Evolutionary conservation across 345 rosid species (phyloP).

Genomic region (Zanthoxylum bungeanum): DNA sequence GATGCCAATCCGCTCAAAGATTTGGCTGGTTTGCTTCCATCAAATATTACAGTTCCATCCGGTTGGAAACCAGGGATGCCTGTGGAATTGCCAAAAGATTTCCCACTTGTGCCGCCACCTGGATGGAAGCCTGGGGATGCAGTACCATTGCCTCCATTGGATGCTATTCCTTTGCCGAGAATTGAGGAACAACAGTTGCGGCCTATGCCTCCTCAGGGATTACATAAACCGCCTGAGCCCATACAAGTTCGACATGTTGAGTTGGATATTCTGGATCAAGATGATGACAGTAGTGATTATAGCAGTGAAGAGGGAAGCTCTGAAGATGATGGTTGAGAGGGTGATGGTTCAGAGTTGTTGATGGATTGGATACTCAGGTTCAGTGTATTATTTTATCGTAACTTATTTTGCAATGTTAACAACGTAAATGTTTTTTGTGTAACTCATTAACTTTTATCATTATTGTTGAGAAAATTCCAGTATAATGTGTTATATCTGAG

Average conservation of each 20-base stretch:
- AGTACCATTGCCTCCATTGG: slow-evolving; percentile 66
- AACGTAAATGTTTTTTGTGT: not conserved
- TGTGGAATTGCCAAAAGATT: slow-evolving; percentile 64
- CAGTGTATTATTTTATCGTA: not conserved
- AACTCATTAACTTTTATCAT: not conserved
- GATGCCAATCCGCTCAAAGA: slow-evolving; percentile 36
- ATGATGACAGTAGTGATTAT: slow-evolving; percentile 41
- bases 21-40: slow-evolving; percentile 59
- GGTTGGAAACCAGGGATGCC: slow-evolving; percentile 99
- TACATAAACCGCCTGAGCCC: slow-evolving; percentile 60
- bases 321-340: slow-evolving; percentile 23
- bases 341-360: not conserved
- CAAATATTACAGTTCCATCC: slow-evolving; percentile 58
- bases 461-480: not conserved
- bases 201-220: slow-evolving; percentile 51
- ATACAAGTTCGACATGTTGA: slow-evolving; percentile 86
- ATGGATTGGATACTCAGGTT: not conserved
- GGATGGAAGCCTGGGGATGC: slow-evolving; percentile 97
- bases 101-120: slow-evolving; percentile 68
- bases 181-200: slow-evolving; percentile 39
- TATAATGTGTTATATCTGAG: not conserved
- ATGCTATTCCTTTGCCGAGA: slow-evolving; percentile 50
- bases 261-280: slow-evolving; percentile 54
- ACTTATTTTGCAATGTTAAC: not conserved
- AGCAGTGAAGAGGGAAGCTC: slow-evolving; percentile 32